Evolutionary conservation across 768 basidiomycete genomes (phyloP).

Genomic region (Tricholoma saponaceum): DNA sequence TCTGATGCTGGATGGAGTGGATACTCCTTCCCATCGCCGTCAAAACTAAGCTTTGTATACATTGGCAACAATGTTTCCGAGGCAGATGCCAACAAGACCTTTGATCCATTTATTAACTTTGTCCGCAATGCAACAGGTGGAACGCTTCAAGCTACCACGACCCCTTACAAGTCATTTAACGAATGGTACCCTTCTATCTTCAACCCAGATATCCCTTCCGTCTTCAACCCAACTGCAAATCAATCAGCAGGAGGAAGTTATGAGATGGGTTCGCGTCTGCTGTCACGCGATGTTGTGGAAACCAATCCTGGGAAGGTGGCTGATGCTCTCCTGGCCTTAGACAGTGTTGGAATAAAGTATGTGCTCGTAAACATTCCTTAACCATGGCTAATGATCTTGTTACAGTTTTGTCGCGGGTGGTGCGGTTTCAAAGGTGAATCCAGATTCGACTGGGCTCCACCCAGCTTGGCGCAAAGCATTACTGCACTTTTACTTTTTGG

Average conservation of each 20-base stretch:
- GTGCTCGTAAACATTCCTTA: too few species aligned
- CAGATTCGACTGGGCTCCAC: slow-evolving; percentile 36
- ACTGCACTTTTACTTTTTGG: slow-evolving; percentile 21
- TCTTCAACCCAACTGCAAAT: too few species aligned
- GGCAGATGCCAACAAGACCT: neutral
- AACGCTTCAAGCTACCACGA: too few species aligned
- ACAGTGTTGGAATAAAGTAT: slow-evolving; percentile 1
- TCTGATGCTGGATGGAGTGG: slow-evolving; percentile 1
- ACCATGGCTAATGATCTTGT: too few species aligned
- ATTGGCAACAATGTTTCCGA: neutral
- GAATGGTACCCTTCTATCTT: neutral
- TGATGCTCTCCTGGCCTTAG: slow-evolving; percentile 5
- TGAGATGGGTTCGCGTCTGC: slow-evolving; percentile 7
- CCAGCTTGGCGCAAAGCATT: slow-evolving; percentile 47
- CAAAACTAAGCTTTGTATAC: neutral
- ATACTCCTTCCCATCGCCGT: neutral
- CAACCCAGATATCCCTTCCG: neutral
- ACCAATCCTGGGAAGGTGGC: slow-evolving; percentile 1
- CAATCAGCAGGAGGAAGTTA: slow-evolving; percentile 4
- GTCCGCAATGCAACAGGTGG: neutral
- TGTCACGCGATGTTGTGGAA: neutral
- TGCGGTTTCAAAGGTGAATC: slow-evolving; percentile 30
- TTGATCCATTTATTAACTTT: slow-evolving; percentile 4
- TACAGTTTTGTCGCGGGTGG: slow-evolving; percentile 28
- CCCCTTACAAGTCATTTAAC: neutral